These are phyloP conservation scores for Russula brevipes DNA, from an alignment of 768 basidiomycete genomes.

Conservation along the genomic window DNA sequence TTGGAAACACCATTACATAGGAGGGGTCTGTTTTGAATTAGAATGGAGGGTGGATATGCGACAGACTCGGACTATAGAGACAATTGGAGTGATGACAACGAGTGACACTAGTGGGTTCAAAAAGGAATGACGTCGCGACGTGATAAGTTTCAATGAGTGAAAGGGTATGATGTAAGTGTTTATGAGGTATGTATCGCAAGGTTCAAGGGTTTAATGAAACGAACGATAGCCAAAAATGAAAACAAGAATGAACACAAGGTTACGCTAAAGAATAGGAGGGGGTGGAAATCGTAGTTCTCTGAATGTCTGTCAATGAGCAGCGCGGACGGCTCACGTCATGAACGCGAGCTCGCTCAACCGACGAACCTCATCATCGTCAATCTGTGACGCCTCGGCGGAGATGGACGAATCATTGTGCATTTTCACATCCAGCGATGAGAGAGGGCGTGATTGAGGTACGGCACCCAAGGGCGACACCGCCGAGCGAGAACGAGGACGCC, in stretches of 20 bases:
- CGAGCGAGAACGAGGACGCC: constrained; percentile 1
- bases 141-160: constrained; percentile 1
- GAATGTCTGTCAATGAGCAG: background rate
- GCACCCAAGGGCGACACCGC: background rate
- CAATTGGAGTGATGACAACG: background rate
- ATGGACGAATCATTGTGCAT: constrained; percentile 59
- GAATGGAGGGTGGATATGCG: background rate
- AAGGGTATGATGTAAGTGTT: background rate
- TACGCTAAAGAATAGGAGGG: background rate
- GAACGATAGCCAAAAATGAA: background rate
- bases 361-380: constrained; percentile 64
- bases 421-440: constrained; percentile 49
- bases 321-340: constrained; percentile 28
- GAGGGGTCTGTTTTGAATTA: too few species aligned
- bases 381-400: constrained; percentile 44
- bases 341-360: constrained; percentile 71
- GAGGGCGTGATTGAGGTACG: constrained; percentile 14
- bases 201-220: background rate
- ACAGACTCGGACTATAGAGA: background rate
- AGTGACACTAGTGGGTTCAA: background rate
- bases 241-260: background rate
- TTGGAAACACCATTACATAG: background rate
- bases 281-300: background rate
- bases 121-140: background rate
- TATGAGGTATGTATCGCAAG: background rate